phyloP scores from a whole-genome alignment of 495 filamentous ascomycete genomes.

The Penicillium steckii region DNA sequence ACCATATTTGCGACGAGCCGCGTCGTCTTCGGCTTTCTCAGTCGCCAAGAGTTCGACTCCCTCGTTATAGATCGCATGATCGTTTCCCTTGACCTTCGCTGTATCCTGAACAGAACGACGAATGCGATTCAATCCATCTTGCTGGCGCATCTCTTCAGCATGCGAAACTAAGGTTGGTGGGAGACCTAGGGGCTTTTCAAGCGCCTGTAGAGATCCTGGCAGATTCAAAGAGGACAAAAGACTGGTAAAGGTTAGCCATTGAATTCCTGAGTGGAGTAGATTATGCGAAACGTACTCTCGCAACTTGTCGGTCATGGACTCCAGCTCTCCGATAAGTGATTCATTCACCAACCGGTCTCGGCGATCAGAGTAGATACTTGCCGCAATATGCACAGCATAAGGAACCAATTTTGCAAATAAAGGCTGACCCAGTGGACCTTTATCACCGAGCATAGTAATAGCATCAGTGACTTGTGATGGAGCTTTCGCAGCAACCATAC shows the following conservation, averaged over 20 bases:
- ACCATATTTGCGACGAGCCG: slow-evolving; percentile 73
- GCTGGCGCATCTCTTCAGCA: slow-evolving; percentile 93
- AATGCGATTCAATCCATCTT: slow-evolving; percentile 75
- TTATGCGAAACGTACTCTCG: slow-evolving; percentile 57
- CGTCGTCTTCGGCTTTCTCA: slow-evolving; percentile 81
- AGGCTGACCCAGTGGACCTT: slow-evolving; percentile 75
- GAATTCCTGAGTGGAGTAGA: not conserved
- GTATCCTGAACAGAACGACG: slow-evolving; percentile 80
- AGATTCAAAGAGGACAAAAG: slow-evolving; percentile 81
- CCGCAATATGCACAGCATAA: slow-evolving; percentile 91
- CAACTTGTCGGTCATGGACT: slow-evolving; percentile 74
- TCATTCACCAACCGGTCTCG: slow-evolving; percentile 85
- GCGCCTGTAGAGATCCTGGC: slow-evolving; percentile 87
- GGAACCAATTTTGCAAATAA: slow-evolving; percentile 91
- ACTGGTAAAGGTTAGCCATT: slow-evolving; percentile 25
- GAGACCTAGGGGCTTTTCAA: slow-evolving; percentile 93
- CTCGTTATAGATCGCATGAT: slow-evolving; percentile 75
- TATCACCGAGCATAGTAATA: slow-evolving; percentile 73
- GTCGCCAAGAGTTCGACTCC: slow-evolving; percentile 71
- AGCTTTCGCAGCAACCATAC: slow-evolving; percentile 79
- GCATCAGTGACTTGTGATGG: slow-evolving; percentile 83
- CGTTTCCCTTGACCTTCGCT: slow-evolving; percentile 75
- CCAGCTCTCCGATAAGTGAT: slow-evolving; percentile 79
- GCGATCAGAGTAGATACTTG: slow-evolving; percentile 92
- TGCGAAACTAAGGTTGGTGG: slow-evolving; percentile 81